These are phyloP conservation scores for Nicotiana benthamiana DNA, from an alignment of 257 asterid genomes.

Conservation along the genomic window DNA sequence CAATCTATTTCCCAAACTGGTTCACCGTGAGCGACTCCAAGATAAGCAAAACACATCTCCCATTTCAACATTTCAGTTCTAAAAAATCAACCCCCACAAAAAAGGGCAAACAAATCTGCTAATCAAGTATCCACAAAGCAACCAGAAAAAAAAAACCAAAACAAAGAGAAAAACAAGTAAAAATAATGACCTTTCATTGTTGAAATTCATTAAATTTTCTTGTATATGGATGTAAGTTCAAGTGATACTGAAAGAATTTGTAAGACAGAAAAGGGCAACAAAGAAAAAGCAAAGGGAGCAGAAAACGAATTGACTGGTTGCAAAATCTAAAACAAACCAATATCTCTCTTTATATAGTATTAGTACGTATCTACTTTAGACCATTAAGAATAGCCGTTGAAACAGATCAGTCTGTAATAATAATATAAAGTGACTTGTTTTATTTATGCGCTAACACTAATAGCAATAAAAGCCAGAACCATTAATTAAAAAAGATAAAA, in stretches of 20 bases:
- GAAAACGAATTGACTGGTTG: not conserved
- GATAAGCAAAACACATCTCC: slow-evolving; percentile 18
- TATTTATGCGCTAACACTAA: not conserved
- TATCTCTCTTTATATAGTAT: not conserved
- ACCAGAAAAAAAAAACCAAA: not conserved
- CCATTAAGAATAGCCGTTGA: slow-evolving; percentile 28
- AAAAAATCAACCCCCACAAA: slow-evolving; percentile 4
- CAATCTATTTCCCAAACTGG: not conserved
- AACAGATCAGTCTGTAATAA: not conserved
- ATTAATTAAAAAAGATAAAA: too few relatives aligned
- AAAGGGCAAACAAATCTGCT: not conserved
- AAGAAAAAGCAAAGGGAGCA: not conserved
- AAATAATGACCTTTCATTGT: slow-evolving; percentile 40
- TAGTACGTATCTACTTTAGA: not conserved
- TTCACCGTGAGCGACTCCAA: slow-evolving; percentile 11
- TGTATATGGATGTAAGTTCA: slow-evolving; percentile 4
- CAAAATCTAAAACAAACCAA: not conserved
- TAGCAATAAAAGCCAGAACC: not conserved
- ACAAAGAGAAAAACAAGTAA: not conserved
- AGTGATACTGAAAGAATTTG: not conserved
- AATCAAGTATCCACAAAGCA: not conserved
- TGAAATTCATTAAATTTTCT: slow-evolving; percentile 40
- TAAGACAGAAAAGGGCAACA: not conserved
- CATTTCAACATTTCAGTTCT: slow-evolving; percentile 11
- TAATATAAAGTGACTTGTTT: not conserved